Percentiles rank a stretch among this genome's conserved stretches.
These are phyloP conservation scores for Barnettozyma siamensis DNA, from an alignment of 805 yeast species.

Conservation along the genomic window DNA sequence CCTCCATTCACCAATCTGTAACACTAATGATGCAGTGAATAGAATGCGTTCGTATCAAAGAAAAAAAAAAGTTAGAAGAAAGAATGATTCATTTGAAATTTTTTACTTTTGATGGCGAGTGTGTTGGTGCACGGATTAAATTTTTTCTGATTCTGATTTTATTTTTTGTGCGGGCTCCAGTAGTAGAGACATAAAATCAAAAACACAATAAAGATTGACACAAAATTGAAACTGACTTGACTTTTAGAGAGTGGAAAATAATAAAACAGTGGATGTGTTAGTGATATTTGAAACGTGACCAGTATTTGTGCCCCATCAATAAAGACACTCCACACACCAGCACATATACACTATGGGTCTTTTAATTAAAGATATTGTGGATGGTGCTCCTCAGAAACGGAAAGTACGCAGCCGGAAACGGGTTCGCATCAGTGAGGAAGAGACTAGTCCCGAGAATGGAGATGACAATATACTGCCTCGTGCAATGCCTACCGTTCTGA, in stretches of 20 bases:
- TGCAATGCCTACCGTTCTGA: too few relatives aligned
- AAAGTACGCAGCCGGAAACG: conserved; percentile 2
- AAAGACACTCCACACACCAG: too few relatives aligned
- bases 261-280: too few relatives aligned
- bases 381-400: conserved; percentile 1
- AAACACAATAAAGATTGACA: background rate
- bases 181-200: background rate
- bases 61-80: conserved; percentile 12
- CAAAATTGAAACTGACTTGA: too few relatives aligned
- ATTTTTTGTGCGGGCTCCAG: background rate
- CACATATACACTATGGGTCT: background rate
- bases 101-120: too few relatives aligned
- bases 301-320: too few relatives aligned
- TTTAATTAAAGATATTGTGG: background rate
- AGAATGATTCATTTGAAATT: background rate
- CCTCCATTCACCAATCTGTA: conserved; percentile 36
- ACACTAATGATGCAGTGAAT: conserved; percentile 38
- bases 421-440: conserved; percentile 9
- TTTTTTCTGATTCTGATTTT: too few relatives aligned
- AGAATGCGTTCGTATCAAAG: conserved; percentile 39
- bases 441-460: background rate
- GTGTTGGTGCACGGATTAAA: background rate
- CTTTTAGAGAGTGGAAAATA: too few relatives aligned
- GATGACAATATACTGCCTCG: too few relatives aligned
- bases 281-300: too few relatives aligned